Evolutionary conservation across 163 green algal genomes (phyloP).

Genomic region (Scenedesmus sp.): DNA sequence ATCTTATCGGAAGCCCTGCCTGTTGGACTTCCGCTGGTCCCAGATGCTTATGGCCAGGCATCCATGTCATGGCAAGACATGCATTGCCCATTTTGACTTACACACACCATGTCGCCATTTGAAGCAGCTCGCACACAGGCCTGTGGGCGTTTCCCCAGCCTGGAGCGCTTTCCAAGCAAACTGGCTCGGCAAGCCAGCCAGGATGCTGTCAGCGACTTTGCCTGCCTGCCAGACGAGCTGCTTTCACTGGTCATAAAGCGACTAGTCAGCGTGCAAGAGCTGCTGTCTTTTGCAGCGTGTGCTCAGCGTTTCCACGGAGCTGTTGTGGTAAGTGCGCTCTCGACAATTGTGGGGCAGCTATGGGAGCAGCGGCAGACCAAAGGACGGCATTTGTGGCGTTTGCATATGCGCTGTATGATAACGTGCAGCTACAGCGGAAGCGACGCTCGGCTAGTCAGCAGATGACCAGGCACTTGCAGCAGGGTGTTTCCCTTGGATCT

Average conservation of each 20-base stretch:
- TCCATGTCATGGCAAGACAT: background rate
- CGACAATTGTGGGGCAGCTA: background rate
- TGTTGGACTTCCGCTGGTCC: background rate
- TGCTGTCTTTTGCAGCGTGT: background rate
- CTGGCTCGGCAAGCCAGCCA: slow-evolving; percentile 1
- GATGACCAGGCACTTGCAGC: background rate
- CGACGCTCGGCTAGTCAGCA: background rate
- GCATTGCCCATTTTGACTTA: background rate
- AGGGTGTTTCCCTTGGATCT: slow-evolving; percentile 4
- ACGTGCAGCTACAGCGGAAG: background rate
- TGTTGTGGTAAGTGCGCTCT: slow-evolving; percentile 26
- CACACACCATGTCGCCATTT: background rate
- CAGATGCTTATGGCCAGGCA: background rate
- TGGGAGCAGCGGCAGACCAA: background rate
- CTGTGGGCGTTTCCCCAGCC: background rate
- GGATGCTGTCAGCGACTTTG: slow-evolving; percentile 11
- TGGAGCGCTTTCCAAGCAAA: slow-evolving; percentile 1
- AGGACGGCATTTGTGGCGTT: background rate
- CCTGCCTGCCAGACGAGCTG: slow-evolving; percentile 24
- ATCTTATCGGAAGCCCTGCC: background rate
- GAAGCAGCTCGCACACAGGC: background rate
- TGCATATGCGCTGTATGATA: background rate
- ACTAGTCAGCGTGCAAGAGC: slow-evolving; percentile 2
- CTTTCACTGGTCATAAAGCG: background rate
- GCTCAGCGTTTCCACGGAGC: slow-evolving; percentile 34